phyloP scores from a whole-genome alignment of 164 flowering plant genomes.

The Vitis amurensis region DNA sequence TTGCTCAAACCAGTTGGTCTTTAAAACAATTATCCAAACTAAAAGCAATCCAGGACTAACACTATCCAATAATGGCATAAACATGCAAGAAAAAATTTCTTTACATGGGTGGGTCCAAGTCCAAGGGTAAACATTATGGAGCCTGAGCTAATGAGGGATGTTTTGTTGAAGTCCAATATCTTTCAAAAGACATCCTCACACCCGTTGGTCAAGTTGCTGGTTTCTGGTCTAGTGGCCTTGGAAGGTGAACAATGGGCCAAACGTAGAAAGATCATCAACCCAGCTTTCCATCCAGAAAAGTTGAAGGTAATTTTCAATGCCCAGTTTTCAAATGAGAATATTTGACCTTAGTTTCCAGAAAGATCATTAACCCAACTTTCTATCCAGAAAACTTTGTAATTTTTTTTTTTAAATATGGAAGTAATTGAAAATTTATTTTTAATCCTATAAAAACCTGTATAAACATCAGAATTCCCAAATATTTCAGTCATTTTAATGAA shows the following conservation, averaged over 20 bases:
- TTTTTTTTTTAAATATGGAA: too few species aligned
- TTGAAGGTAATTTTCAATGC: slow-evolving; percentile 38
- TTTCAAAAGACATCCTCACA: slow-evolving; percentile 24
- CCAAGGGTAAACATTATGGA: slow-evolving; percentile 40
- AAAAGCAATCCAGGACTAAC: too few species aligned
- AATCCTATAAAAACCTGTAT: too few species aligned
- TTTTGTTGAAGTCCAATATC: slow-evolving; percentile 20
- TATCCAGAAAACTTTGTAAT: too few species aligned
- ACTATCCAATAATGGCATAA: not conserved
- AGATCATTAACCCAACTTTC: too few species aligned
- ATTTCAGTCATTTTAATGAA: too few species aligned
- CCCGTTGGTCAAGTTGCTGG: slow-evolving; percentile 16
- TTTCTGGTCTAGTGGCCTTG: slow-evolving; percentile 20
- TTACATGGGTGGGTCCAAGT: slow-evolving; percentile 38
- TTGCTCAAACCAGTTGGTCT: too few species aligned
- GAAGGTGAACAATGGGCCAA: slow-evolving; percentile 58
- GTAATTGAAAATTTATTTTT: too few species aligned
- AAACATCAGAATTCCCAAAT: too few species aligned
- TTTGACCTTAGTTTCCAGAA: too few species aligned
- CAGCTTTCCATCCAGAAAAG: slow-evolving; percentile 51
- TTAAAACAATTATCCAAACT: too few species aligned
- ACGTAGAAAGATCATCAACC: slow-evolving; percentile 45
- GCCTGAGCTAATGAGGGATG: slow-evolving; percentile 36
- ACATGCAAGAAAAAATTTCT: slow-evolving; percentile 37
- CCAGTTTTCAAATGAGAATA: too few species aligned